Evolutionary conservation across 2,329 filamentous ascomycete genomes (phyloP), one percentile per base, ranked within the genome.

Genomic region (Neoascochyta sp.): DNA sequence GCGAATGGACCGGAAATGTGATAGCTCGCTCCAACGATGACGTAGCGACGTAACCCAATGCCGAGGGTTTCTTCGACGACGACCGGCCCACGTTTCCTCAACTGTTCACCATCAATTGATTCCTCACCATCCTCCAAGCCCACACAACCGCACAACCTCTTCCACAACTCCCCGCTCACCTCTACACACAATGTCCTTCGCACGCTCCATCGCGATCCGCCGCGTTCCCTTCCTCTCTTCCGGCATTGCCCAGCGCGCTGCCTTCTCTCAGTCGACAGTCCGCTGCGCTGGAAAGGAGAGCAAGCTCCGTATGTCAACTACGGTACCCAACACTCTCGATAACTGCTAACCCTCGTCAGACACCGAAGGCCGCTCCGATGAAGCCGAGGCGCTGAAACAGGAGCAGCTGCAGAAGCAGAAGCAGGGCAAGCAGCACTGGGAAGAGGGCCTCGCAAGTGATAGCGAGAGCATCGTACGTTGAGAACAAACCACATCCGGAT

Each of bases 241-340:
- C 27, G 26, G 27, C 47, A 54, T 60, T 41, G 18, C 40, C n/a
- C 55, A 60, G 46, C 54, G 59, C 31, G 54, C 57, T 16, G 49
- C 48, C n/a, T 65, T 68, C 46, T 59, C 50, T 14, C 44, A 57
- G 41, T 63, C 63, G 21, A 60, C 56, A 36, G 50, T 58, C n/a
- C 46, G 62, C 20, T 33, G 41, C 29, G 60, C 58, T 14, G 65
- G 65, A 36, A 71, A 71, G 55, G 68, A 71, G 48, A 54, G 57
- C 21, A 51, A 57, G 32, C 58, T 68, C 19, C 56, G 68, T 71
- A 66, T 22, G 67, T 45, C 10, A 7, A 30, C 8, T 12, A 7
- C 22, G 12, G 19, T 21, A 8, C n/a, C 19, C n/a, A 8, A 21
- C n/a, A 21, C n/a, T n/a, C n/a, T n/a, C n/a, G n/a, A n/a, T n/a